Conservation (phyloP, 2,329 filamentous ascomycete genomes). For the Xylaria sp. region DNA sequence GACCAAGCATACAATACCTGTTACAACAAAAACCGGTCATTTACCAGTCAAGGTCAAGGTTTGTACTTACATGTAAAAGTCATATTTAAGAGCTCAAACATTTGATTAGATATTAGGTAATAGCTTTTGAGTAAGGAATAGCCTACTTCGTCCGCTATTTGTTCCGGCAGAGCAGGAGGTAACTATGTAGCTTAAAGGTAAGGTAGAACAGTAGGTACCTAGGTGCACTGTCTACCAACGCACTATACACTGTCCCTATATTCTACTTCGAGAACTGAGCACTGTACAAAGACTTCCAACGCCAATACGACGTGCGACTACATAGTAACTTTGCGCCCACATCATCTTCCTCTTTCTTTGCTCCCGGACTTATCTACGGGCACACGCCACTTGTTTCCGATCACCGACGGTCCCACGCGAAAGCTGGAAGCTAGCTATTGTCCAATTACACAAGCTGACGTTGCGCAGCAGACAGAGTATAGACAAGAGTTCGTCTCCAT, state of each 20-base stretch:
- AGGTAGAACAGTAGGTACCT: background rate
- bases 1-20: background rate
- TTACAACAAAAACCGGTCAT: background rate
- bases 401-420: conserved; percentile 30
- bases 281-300: conserved; percentile 1
- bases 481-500: background rate
- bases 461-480: conserved; percentile 8
- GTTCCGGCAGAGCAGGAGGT: background rate
- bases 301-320: background rate
- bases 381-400: conserved; percentile 41
- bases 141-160: background rate
- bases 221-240: background rate
- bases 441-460: conserved; percentile 21
- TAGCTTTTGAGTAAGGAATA: too few relatives aligned
- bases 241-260: background rate
- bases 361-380: conserved; percentile 38
- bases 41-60: background rate
- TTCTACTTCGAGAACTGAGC: background rate
- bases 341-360: conserved; percentile 20
- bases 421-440: conserved; percentile 20
- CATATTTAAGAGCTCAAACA: background rate
- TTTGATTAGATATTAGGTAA: background rate
- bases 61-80: background rate
- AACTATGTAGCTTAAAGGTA: background rate
- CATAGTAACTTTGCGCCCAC: background rate